Evolutionary conservation across 108 stramenopile genomes (phyloP), one percentile per base, ranked within the genome.

Genomic region (Schizochytrium sp.): DNA sequence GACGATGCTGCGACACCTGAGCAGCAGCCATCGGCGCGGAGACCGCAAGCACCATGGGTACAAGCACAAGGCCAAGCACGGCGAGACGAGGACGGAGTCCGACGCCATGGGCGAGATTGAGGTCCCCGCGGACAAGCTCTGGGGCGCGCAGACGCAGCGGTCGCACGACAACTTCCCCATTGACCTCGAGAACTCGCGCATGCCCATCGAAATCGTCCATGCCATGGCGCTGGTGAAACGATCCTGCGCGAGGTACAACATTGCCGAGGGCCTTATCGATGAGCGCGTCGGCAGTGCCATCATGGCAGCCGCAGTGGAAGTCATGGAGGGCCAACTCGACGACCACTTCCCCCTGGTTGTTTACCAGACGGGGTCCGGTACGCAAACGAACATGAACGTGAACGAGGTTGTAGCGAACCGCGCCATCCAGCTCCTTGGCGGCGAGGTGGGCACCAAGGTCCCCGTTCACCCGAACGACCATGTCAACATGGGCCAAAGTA

Each of bases 361-460:
- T 55, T 99, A 95, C 89, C 99, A 99, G 92, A 99, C 99, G 5
- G 98, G 99, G 55, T 92, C 92, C 44, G 99, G 99, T 0, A 99
- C 99, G 6, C 99, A 99, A 90, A 98, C 97, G 47, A 99, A 99
- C 91, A 99, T 99, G 99, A 99, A 99, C 91, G 96, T 96, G 44
- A 99, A 99, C 92, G 98, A 99, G 91, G 99, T 99, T 3, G 91
- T 99, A 53, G 94, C 97, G 21, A 99, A 99, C 92, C 94, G 98
- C 41, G 98, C 98, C 21, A 98, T 97, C 91, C 95, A 97, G 94
- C 93, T 97, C 57, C 90, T 98, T 29, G 97, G 96, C 44, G 97
- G 97, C 23, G 93, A 90, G 59, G 95, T 98, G 43, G 97, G 98
- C 58, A 92, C 89, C 72, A 98, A 98, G 89, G 76, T 72, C 5